These are phyloP conservation scores for Panicum hallii DNA, from an alignment of 202 grass and related monocot species.

Conservation along the genomic window DNA sequence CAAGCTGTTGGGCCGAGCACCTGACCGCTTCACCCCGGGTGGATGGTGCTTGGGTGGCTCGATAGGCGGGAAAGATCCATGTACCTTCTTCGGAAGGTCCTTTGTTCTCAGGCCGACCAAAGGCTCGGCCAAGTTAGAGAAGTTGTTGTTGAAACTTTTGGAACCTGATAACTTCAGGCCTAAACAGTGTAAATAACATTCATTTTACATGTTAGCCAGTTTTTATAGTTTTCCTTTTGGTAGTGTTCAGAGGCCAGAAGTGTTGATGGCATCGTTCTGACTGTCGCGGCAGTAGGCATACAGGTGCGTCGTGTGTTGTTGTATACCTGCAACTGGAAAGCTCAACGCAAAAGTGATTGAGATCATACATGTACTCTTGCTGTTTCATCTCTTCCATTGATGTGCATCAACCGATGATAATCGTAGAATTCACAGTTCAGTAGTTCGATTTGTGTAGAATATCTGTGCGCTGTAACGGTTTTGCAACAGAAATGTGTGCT, in stretches of 20 bases:
- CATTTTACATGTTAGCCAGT: conserved; percentile 48
- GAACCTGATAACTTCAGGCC: conserved; percentile 85
- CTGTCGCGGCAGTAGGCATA: conserved; percentile 33
- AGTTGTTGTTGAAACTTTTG: conserved; percentile 72
- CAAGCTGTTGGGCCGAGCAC: conserved; percentile 56
- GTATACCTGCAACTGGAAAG: conserved; percentile 50
- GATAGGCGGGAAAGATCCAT: conserved; percentile 56
- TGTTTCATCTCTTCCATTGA: neutral
- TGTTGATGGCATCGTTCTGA: conserved; percentile 24
- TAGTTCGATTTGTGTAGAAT: neutral
- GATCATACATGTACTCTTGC: conserved; percentile 28
- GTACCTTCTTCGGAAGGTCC: conserved; percentile 60
- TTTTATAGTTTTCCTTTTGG: conserved; percentile 35
- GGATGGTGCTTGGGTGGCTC: conserved; percentile 78
- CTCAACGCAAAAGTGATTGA: conserved; percentile 45
- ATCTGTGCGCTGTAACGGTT: neutral
- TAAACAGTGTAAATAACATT: conserved; percentile 93
- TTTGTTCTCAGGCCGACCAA: conserved; percentile 61
- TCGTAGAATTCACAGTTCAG: neutral
- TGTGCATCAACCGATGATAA: neutral
- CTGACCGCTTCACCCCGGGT: conserved; percentile 60
- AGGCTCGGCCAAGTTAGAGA: conserved; percentile 70
- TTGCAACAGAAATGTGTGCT: neutral
- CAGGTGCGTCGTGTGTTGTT: neutral
- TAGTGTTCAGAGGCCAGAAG: conserved; percentile 36